Evolutionary conservation across 441 rosid species (phyloP).

Genomic region (Erodium moschatum): DNA sequence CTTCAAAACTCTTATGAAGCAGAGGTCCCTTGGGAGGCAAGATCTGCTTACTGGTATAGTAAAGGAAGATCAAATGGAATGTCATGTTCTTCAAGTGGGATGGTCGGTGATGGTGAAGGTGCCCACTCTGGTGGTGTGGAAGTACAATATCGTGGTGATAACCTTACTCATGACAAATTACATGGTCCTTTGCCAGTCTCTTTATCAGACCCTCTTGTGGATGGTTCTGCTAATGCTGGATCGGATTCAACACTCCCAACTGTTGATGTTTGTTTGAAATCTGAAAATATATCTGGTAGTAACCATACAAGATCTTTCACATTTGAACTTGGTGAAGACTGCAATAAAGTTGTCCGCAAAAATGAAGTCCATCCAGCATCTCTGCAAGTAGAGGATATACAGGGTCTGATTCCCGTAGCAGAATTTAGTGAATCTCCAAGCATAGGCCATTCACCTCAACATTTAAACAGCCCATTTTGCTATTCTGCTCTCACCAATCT

Average conservation of each 20-base stretch:
- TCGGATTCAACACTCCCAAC: neutral
- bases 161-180: neutral
- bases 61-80: constrained; percentile 10
- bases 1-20: neutral
- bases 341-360: neutral
- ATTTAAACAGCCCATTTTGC: constrained; percentile 14
- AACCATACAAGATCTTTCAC: neutral
- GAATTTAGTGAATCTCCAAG: constrained; percentile 1
- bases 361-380: neutral
- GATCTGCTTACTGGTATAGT: neutral
- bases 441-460: neutral
- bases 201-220: neutral
- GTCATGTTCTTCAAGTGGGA: neutral
- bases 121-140: neutral
- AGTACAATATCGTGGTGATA: neutral
- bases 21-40: neutral
- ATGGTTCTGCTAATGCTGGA: neutral
- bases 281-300: neutral
- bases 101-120: neutral
- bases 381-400: constrained; percentile 6
- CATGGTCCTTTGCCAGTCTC: neutral
- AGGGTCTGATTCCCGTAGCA: constrained; percentile 1
- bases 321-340: constrained; percentile 5
- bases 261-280: neutral
- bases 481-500: constrained; percentile 15